Evolutionary conservation across 2,329 filamentous ascomycete species (phyloP).

Genomic region (Neonectria ditissima): DNA sequence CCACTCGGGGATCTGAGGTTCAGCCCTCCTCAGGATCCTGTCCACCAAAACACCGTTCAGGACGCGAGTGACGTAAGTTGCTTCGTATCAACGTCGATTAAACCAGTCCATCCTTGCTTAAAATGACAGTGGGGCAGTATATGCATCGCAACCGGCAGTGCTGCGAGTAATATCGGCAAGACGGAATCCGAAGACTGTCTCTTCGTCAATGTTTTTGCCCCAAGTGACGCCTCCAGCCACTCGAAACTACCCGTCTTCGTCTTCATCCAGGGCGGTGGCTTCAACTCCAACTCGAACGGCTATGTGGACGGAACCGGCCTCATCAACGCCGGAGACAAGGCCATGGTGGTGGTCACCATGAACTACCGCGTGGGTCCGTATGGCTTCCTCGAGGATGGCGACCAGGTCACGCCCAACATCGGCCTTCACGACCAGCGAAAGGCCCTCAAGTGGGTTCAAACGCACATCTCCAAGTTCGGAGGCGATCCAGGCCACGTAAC

Average conservation of each 20-base stretch:
- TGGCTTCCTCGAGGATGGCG: conserved; percentile 74
- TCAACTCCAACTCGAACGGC: conserved; percentile 60
- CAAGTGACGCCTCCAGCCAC: conserved; percentile 60
- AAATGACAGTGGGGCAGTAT: conserved; percentile 40
- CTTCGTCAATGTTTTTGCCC: conserved; percentile 73
- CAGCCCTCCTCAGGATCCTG: conserved; percentile 73
- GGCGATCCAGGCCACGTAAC: conserved; percentile 76
- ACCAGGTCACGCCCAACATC: conserved; percentile 71
- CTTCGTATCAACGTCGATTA: fast-evolving
- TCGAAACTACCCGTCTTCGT: conserved; percentile 73
- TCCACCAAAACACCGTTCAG: conserved; percentile 57
- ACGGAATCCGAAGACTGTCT: conserved; percentile 73
- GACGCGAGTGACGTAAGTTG: conserved; percentile 64
- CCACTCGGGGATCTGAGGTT: conserved; percentile 76
- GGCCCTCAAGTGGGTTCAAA: conserved; percentile 76
- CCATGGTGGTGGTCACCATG: conserved; percentile 77
- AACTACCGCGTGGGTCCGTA: conserved; percentile 83
- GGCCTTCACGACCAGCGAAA: conserved; percentile 78
- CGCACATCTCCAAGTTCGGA: conserved; percentile 75
- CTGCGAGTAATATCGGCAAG: conserved; percentile 36
- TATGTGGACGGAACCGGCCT: conserved; percentile 72
- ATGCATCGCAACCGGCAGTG: conserved; percentile 48
- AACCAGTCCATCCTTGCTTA: neutral
- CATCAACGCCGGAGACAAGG: conserved; percentile 65
- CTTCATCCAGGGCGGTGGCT: conserved; percentile 71